Evolutionary conservation across 73 alveolate genomes (phyloP).

Genomic region (Breviolum minutum): DNA sequence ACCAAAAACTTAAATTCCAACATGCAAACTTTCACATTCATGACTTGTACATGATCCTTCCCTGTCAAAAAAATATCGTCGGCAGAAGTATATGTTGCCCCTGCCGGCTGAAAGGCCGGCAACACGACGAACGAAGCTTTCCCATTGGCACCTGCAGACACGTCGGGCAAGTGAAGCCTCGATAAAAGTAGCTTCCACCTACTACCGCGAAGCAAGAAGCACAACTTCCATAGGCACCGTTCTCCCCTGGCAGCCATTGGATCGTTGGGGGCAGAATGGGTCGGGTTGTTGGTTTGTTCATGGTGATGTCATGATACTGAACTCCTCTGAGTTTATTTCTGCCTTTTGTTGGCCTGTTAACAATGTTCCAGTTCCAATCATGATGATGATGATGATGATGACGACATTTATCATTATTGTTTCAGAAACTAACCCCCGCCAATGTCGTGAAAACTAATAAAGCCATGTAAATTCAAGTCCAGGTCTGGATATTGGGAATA

Average conservation of each 20-base stretch:
- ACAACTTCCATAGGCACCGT: background rate
- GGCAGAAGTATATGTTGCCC: background rate
- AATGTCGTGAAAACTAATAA: too few species aligned
- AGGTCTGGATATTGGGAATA: too few species aligned
- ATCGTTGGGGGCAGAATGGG: background rate
- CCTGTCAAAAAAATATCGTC: background rate
- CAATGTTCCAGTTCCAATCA: too few species aligned
- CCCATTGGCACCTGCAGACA: background rate
- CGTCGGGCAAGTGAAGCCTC: slow-evolving; percentile 35
- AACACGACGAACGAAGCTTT: background rate
- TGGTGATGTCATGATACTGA: background rate
- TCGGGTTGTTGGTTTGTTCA: background rate
- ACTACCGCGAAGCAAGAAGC: slow-evolving; percentile 35
- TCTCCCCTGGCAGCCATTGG: slow-evolving; percentile 1
- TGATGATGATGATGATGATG: background rate
- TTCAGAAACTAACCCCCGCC: too few species aligned
- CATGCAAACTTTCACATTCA: too few species aligned
- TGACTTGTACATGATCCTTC: background rate
- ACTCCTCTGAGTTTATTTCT: too few species aligned
- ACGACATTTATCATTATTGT: too few species aligned
- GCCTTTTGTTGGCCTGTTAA: too few species aligned
- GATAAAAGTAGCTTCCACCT: slow-evolving; percentile 46
- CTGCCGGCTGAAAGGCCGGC: background rate
- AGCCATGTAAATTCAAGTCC: too few species aligned
- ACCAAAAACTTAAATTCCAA: too few species aligned